Evolutionary conservation across 768 basidiomycete species (phyloP).

Genomic region (Floccularia luteovirens): DNA sequence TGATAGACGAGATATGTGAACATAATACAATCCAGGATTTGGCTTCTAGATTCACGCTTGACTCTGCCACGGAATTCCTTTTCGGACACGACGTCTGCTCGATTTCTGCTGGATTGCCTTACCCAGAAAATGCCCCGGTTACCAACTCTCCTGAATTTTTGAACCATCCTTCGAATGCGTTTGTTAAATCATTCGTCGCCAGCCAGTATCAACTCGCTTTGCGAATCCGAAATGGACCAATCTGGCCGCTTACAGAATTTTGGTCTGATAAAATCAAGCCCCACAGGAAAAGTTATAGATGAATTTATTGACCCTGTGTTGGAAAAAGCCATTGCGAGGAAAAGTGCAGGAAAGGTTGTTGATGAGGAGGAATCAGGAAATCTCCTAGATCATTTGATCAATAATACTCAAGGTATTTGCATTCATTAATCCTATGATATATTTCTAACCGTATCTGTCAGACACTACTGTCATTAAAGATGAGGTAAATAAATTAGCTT

Average conservation of each 20-base stretch:
- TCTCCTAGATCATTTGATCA: conserved; percentile 41
- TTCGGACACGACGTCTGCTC: conserved; percentile 46
- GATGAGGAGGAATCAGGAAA: conserved; percentile 17
- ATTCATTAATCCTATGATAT: background rate
- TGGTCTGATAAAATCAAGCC: conserved; percentile 8
- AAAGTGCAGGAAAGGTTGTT: conserved; percentile 2
- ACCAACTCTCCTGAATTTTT: conserved; percentile 12
- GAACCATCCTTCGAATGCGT: conserved; percentile 8
- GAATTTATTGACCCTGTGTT: conserved; percentile 11
- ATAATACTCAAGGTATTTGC: conserved; percentile 39
- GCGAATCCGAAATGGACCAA: conserved; percentile 5
- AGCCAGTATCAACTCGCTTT: conserved; percentile 1
- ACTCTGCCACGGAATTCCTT: conserved; percentile 56
- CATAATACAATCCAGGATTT: conserved; percentile 22
- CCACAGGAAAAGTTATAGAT: conserved; percentile 7
- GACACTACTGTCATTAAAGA: conserved; percentile 33
- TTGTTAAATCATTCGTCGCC: conserved; percentile 7
- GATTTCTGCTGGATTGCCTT: conserved; percentile 40
- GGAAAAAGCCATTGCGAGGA: conserved; percentile 7
- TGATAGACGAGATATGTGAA: background rate
- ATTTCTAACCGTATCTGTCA: conserved; percentile 2
- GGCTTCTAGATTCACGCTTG: conserved; percentile 47
- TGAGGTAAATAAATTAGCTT: conserved; percentile 13
- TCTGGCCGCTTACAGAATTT: conserved; percentile 29
- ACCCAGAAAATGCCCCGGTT: conserved; percentile 20